A percentile compares a stretch with the other conserved stretches of the same genome.
phyloP scores from a whole-genome alignment of 2,329 filamentous ascomycete species.

The Malbranchea cinnamomea region DNA sequence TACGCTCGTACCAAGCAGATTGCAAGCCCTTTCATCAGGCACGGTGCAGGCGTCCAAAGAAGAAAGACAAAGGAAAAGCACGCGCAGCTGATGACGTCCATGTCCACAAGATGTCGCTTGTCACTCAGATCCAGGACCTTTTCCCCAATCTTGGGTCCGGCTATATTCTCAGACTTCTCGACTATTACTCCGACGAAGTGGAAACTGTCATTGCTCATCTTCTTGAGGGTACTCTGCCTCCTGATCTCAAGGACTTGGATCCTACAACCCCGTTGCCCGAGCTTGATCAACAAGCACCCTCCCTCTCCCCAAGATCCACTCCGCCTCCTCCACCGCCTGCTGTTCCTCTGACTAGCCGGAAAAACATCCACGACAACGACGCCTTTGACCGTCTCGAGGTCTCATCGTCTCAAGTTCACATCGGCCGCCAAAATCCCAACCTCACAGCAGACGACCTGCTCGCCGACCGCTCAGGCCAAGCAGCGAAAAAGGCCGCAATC shows the following conservation, averaged over 20 bases:
- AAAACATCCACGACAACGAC: slow-evolving; percentile 67
- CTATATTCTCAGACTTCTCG: slow-evolving; percentile 65
- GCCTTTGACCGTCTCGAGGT: slow-evolving; percentile 59
- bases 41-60: slow-evolving; percentile 27
- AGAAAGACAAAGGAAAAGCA: slow-evolving; percentile 27
- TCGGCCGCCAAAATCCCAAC: slow-evolving; percentile 52
- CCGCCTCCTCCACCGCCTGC: slow-evolving; percentile 32
- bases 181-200: slow-evolving; percentile 61
- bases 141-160: slow-evolving; percentile 76
- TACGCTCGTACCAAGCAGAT: slow-evolving; percentile 25
- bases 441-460: slow-evolving; percentile 60
- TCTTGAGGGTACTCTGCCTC: slow-evolving; percentile 60
- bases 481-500: slow-evolving; percentile 70
- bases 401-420: slow-evolving; percentile 53
- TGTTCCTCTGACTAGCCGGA: slow-evolving; percentile 32
- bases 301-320: slow-evolving; percentile 37
- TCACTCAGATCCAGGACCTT: slow-evolving; percentile 83
- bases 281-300: slow-evolving; percentile 16
- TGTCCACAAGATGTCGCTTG: slow-evolving; percentile 66
- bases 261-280: slow-evolving; percentile 25
- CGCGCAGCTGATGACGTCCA: slow-evolving; percentile 40
- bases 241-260: slow-evolving; percentile 48
- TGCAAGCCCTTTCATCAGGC: slow-evolving; percentile 24
- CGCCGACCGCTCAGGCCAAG: slow-evolving; percentile 43
- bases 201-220: slow-evolving; percentile 71